Conservation (phyloP, 352 stramenopile species). For the Nothophytophthora sp. region DNA sequence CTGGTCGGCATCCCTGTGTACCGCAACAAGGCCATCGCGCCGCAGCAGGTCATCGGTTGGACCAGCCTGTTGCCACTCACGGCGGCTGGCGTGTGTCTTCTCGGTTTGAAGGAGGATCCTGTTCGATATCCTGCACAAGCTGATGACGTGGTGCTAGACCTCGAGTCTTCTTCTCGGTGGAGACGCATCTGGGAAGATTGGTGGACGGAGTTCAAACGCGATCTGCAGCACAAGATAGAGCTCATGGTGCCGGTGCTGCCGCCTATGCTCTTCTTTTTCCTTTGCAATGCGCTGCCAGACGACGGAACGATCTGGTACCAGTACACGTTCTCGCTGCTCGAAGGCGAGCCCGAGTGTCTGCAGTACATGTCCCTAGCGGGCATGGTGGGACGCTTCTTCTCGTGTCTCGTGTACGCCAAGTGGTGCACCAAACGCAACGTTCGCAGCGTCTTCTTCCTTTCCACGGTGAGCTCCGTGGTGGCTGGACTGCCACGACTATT, state of each 20-base stretch:
- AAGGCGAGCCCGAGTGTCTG: constrained; percentile 59
- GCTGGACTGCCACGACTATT: constrained; percentile 68
- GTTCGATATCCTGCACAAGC: not conserved
- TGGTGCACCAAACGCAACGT: constrained; percentile 67
- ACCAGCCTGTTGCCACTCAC: constrained; percentile 57
- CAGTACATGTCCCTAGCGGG: constrained; percentile 72
- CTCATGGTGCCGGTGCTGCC: constrained; percentile 60
- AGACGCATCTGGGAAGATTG: constrained; percentile 17
- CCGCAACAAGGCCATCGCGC: constrained; percentile 46
- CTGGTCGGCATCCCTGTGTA: constrained; percentile 72
- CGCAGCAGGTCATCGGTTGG: constrained; percentile 63
- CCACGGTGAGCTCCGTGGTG: constrained; percentile 62
- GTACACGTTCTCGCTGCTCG: constrained; percentile 72
- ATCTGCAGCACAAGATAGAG: constrained; percentile 42
- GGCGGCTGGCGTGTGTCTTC: constrained; percentile 45
- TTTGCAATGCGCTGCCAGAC: constrained; percentile 67
- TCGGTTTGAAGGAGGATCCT: constrained; percentile 48
- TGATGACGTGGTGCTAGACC: not conserved
- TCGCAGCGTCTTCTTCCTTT: constrained; percentile 73
- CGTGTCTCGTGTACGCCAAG: constrained; percentile 75
- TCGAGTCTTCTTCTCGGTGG: constrained; percentile 11
- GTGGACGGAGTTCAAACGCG: constrained; percentile 50
- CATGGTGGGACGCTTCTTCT: constrained; percentile 72
- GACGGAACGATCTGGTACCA: constrained; percentile 82
- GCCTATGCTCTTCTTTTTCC: constrained; percentile 82